A percentile compares a stretch with the other conserved stretches of the same genome.
Conservation (phyloP, 192 early-diverging fungal genomes). For the Lunasporangiospora selenospora region DNA sequence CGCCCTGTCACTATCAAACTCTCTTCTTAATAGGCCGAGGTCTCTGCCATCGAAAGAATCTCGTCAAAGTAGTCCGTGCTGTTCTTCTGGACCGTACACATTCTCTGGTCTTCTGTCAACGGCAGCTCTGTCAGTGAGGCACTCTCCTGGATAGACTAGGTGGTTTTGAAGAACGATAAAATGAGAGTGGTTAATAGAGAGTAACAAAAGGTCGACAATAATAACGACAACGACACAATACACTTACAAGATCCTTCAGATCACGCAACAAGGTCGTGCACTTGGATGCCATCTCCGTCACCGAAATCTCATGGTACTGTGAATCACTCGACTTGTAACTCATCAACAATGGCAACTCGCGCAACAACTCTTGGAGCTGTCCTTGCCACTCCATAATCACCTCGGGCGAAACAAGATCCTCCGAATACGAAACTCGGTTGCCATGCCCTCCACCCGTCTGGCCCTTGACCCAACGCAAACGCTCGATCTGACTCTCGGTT, state of each 20-base stretch:
- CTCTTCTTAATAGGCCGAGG: constrained; percentile 16
- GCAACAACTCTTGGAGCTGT: constrained; percentile 12
- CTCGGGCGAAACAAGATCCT: constrained; percentile 27
- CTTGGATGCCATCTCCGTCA: constrained; percentile 35
- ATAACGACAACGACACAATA: not conserved
- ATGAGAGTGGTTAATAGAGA: not conserved
- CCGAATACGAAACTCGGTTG: constrained; percentile 20
- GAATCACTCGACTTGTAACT: not conserved
- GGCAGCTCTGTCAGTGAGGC: constrained; percentile 13
- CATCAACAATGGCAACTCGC: constrained; percentile 13
- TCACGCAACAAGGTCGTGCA: constrained; percentile 24
- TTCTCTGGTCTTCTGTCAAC: constrained; percentile 25
- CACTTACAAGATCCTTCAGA: constrained; percentile 28
- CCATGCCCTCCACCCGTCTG: no score
- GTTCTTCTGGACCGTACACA: constrained; percentile 36
- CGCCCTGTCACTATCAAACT: no score
- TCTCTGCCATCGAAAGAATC: constrained; percentile 28
- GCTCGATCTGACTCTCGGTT: constrained; percentile 17
- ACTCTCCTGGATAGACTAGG: constrained; percentile 25
- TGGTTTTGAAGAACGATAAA: not conserved
- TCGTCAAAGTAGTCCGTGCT: constrained; percentile 45
- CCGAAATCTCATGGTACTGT: constrained; percentile 11
- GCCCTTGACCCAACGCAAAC: no score
- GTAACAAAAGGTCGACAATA: not conserved
- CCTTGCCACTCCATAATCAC: constrained; percentile 17